Conservation (phyloP, 1,139 yeast species). For the Blastobotrys elegans region DNA sequence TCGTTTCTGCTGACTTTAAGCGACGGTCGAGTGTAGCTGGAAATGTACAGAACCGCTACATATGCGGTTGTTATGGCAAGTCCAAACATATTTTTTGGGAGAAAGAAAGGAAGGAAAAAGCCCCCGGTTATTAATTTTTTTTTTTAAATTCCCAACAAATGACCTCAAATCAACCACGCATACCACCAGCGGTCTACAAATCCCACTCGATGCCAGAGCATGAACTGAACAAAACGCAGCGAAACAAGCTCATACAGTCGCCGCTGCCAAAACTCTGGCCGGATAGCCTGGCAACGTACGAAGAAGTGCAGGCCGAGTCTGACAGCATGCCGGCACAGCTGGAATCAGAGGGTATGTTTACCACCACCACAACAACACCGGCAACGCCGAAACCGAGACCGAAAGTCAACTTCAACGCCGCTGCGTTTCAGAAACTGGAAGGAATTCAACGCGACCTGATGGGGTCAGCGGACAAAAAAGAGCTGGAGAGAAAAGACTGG, state of each 20-base stretch:
- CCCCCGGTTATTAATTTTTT: no score
- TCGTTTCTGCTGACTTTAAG: constrained; percentile 28
- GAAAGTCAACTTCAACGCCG: background rate
- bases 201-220: background rate
- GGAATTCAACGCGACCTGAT: background rate
- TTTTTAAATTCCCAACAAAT: background rate
- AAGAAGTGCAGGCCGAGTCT: no score
- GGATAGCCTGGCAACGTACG: background rate
- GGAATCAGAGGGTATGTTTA: no score
- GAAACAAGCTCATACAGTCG: background rate
- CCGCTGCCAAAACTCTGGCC: background rate
- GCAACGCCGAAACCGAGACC: no score
- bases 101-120: no score
- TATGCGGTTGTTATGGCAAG: constrained; percentile 26
- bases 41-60: constrained; percentile 33
- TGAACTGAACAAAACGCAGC: background rate
- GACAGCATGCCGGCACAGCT: no score
- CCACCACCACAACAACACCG: no score
- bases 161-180: background rate
- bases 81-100: background rate
- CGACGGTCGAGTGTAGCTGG: constrained; percentile 30
- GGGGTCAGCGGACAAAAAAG: background rate
- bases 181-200: background rate
- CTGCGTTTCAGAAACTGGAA: background rate
- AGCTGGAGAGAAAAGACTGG: background rate